phyloP scores from a whole-genome alignment of 768 basidiomycete species.

The Hygrophorus russula region DNA sequence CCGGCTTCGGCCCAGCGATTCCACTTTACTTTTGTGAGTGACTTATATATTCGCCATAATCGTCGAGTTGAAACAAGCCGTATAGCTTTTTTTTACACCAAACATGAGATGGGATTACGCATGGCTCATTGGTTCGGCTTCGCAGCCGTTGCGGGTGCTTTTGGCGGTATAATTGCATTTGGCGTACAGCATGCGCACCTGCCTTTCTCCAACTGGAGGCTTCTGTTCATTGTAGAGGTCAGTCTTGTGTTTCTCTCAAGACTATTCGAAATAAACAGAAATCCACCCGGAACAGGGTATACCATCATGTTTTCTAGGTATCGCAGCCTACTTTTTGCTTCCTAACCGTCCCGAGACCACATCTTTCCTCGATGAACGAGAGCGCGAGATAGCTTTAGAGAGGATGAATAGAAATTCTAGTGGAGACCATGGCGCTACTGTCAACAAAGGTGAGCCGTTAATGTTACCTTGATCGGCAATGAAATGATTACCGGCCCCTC shows the following conservation, averaged over 20 bases:
- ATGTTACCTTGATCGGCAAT: neutral
- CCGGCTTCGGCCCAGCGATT: slow-evolving; percentile 67
- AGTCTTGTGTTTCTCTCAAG: neutral
- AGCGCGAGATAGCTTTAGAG: slow-evolving; percentile 51
- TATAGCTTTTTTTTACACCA: slow-evolving; percentile 70
- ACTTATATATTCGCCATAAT: neutral
- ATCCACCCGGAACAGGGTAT: slow-evolving; percentile 39
- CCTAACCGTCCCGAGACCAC: slow-evolving; percentile 69
- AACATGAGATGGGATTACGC: slow-evolving; percentile 59
- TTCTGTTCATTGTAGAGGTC: slow-evolving; percentile 69
- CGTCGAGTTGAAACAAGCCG: neutral
- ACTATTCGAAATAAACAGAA: neutral
- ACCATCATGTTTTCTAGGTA: slow-evolving; percentile 53
- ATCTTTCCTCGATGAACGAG: slow-evolving; percentile 37
- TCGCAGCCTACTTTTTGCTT: slow-evolving; percentile 41
- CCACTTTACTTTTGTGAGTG: slow-evolving; percentile 67
- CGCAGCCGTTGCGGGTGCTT: slow-evolving; percentile 76
- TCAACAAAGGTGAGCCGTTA: slow-evolving; percentile 42
- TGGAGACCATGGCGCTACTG: slow-evolving; percentile 51
- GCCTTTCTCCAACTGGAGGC: slow-evolving; percentile 41
- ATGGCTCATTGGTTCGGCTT: slow-evolving; percentile 81
- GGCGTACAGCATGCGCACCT: slow-evolving; percentile 55
- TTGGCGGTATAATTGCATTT: slow-evolving; percentile 77
- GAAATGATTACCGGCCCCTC: neutral
- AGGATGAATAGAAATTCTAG: slow-evolving; percentile 57